Evolutionary conservation across 768 basidiomycete species (phyloP).

Genomic region (Leccinum rimulosum): DNA sequence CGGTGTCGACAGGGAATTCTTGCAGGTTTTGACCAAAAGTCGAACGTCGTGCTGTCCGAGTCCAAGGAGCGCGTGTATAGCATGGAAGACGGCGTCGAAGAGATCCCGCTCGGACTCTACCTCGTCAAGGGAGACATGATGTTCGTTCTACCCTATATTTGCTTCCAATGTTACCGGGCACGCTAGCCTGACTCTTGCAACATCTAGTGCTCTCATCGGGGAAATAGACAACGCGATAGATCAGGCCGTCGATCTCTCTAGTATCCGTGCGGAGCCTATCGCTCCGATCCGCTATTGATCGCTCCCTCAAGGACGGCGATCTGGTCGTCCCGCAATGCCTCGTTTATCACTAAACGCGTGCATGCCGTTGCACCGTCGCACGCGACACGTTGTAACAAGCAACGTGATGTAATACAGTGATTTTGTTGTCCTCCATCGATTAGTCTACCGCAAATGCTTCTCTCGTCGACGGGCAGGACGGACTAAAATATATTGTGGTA

Average conservation of each 20-base stretch:
- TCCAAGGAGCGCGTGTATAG: conserved; percentile 93
- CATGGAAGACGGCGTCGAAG: conserved; percentile 88
- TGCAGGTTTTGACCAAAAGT: conserved; percentile 92
- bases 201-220: conserved; percentile 66
- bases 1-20: conserved; percentile 67
- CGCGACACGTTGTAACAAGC: not conserved
- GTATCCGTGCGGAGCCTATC: conserved; percentile 86
- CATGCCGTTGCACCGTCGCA: not conserved
- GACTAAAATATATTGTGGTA: not conserved
- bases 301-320: not conserved
- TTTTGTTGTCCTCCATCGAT: not conserved
- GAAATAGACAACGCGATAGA: conserved; percentile 87
- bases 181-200: not conserved
- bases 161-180: not conserved
- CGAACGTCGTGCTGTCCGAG: conserved; percentile 93
- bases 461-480: not conserved
- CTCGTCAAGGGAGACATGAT: conserved; percentile 99
- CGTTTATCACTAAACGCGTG: not conserved
- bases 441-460: not conserved
- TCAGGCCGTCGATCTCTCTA: conserved; percentile 61
- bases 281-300: conserved; percentile 72
- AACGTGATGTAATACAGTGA: not conserved
- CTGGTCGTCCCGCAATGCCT: not conserved
- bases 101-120: conserved; percentile 91
- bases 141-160: conserved; percentile 49